Base-by-base conservation (phyloP, 129 eudicot genomes). In the Chrysanthemum seticuspe region DNA sequence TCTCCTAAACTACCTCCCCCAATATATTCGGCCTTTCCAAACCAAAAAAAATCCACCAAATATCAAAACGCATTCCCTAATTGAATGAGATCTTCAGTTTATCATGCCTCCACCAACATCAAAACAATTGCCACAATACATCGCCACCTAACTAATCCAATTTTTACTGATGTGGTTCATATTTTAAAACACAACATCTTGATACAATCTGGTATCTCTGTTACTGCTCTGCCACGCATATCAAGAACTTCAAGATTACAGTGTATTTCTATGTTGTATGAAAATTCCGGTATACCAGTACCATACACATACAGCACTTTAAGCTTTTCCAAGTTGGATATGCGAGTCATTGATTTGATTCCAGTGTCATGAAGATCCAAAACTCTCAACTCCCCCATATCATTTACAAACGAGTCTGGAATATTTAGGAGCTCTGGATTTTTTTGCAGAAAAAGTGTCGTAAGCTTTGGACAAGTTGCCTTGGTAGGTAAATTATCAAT, bases 221-320 rank as follows among this genome's bases (percentile, higher is more conserved):
- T 12, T 11, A 67, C 25, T 67, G 13, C 23, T 50, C 2, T 12
- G 21, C 45, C 72, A 67, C 23, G 72, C 13, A 40, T 65, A 67
- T 50, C 72, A 67, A 67, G 72, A 67, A 67, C 72, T 50, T 67
- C 59, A 50, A 67, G 60, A 18, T 67, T 0, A 21, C 10, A 10
- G 2, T n/a, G 71, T 3, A 27, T 36, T 47, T 10, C 57, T 47
- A 67, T 11, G 18, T 19, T 21, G 18, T 44, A 18, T 10, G 57
- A 29, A 49, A 48, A 10, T 16, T 49, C n/a, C 2, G 12, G 19
- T 47, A 45, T 47, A 67, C 0, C 36, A 67, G 45, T 12, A 6
- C 47, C 45, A 67, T 67, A 19, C 12, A 67, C 45, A 23, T 49
- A 67, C 2, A 67, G 21, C 12, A 67, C 72, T 49, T 50, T 67